Conservation (phyloP, 768 basidiomycete genomes). For the Filobasidium floriforme region DNA sequence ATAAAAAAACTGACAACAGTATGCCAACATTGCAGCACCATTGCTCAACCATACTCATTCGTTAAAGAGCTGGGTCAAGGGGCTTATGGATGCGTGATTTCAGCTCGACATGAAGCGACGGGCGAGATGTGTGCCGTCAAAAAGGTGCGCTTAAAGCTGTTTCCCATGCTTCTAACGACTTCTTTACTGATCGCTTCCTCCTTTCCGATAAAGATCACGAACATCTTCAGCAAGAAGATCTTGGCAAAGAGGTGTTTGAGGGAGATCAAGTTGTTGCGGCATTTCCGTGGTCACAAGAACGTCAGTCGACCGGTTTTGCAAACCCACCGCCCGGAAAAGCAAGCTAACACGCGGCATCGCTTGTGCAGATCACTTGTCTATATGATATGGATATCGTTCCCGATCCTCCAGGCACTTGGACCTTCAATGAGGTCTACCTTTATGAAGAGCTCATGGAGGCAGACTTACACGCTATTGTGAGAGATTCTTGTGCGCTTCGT, state of each 20-base stretch:
- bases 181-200: neutral
- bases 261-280: conserved; percentile 84
- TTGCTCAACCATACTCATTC: conserved; percentile 49
- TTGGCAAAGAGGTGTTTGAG: conserved; percentile 91
- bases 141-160: conserved; percentile 16
- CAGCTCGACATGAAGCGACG: conserved; percentile 50
- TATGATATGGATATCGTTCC: conserved; percentile 99
- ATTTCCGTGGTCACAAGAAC: conserved; percentile 98
- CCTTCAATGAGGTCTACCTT: conserved; percentile 85
- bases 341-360: neutral
- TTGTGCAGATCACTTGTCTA: conserved; percentile 74
- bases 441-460: conserved; percentile 99
- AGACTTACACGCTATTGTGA: conserved; percentile 94
- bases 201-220: conserved; percentile 34
- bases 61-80: conserved; percentile 97
- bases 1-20: neutral
- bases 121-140: conserved; percentile 45
- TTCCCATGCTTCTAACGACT: neutral
- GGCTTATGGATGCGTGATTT: conserved; percentile 85
- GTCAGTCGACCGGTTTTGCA: conserved; percentile 49
- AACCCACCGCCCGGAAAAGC: neutral
- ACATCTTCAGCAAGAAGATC: conserved; percentile 52
- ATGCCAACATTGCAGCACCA: conserved; percentile 10
- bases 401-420: conserved; percentile 63
- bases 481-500: conserved; percentile 28